Evolutionary conservation across 495 filamentous ascomycete species (phyloP).

Genomic region (Filosporella fistucella): DNA sequence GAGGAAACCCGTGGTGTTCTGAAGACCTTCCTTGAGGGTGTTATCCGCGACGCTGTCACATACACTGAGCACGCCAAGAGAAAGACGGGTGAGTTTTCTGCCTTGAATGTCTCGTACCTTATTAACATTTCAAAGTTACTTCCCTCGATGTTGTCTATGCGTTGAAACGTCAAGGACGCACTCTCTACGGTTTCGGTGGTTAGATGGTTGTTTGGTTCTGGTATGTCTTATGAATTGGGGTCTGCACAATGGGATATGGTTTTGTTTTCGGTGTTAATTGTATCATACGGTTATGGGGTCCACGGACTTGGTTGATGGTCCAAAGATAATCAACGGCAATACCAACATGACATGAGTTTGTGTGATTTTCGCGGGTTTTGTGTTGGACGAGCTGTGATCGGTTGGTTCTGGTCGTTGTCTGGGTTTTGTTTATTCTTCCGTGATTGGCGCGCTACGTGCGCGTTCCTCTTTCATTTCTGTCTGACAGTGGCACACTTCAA

Average conservation of each 20-base stretch:
- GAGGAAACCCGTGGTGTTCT: constrained; percentile 99
- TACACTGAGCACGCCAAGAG: constrained; percentile 71
- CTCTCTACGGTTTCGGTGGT: constrained; percentile 97
- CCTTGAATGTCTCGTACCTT: not conserved
- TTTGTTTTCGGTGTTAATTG: constrained; percentile 13
- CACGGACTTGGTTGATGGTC: constrained; percentile 4
- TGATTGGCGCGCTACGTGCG: too few species aligned
- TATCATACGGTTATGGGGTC: constrained; percentile 13
- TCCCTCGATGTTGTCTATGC: constrained; percentile 94
- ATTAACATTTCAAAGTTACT: constrained; percentile 55
- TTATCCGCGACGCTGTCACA: constrained; percentile 98
- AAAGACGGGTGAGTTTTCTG: not conserved
- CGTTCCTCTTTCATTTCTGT: too few species aligned
- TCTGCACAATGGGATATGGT: constrained; percentile 10
- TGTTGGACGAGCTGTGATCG: too few species aligned
- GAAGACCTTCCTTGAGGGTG: constrained; percentile 99
- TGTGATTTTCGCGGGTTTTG: too few species aligned
- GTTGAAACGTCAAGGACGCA: constrained; percentile 90
- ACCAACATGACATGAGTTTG: not conserved
- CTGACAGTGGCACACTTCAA: too few species aligned
- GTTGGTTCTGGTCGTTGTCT: too few species aligned
- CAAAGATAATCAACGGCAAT: not conserved
- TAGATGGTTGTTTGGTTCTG: constrained; percentile 34
- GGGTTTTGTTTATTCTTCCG: too few species aligned
- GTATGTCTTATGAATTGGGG: constrained; percentile 21